Percentiles rank a stretch among this genome's conserved stretches.
These are phyloP conservation scores for Verticillium tricorpus DNA, from an alignment of 2,329 filamentous ascomycete species.

Conservation along the genomic window DNA sequence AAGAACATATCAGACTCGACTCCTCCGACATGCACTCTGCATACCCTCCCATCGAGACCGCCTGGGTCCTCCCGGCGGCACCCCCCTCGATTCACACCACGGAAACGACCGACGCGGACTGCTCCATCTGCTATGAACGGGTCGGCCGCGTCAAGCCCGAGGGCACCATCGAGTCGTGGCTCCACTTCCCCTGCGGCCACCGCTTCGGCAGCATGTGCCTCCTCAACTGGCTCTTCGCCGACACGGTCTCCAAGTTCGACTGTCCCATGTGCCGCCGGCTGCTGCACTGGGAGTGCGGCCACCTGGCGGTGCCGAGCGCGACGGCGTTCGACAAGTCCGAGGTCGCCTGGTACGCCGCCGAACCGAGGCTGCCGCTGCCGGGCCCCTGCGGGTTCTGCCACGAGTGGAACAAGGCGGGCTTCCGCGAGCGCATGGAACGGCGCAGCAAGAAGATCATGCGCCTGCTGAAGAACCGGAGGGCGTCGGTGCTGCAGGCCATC, in stretches of 20 bases:
- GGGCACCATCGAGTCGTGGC: constrained; percentile 33
- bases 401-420: background rate
- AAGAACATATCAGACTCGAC: background rate
- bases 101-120: constrained; percentile 16
- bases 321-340: constrained; percentile 6
- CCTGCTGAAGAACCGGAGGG: background rate
- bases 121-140: constrained; percentile 38
- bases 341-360: background rate
- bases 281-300: constrained; percentile 25
- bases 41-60: background rate
- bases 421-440: background rate
- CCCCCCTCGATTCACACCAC: background rate
- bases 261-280: constrained; percentile 35
- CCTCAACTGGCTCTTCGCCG: constrained; percentile 34
- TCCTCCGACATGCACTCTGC: background rate
- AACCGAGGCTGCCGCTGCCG: background rate
- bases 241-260: constrained; percentile 26
- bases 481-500: background rate
- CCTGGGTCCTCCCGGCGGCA: background rate
- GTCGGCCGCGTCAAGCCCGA: constrained; percentile 31
- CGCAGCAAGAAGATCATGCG: background rate
- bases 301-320: constrained; percentile 24
- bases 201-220: constrained; percentile 38
- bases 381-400: background rate
- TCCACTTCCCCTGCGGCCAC: constrained; percentile 36